phyloP scores from a whole-genome alignment of 495 filamentous ascomycete genomes.

The Penicillium coffeae region DNA sequence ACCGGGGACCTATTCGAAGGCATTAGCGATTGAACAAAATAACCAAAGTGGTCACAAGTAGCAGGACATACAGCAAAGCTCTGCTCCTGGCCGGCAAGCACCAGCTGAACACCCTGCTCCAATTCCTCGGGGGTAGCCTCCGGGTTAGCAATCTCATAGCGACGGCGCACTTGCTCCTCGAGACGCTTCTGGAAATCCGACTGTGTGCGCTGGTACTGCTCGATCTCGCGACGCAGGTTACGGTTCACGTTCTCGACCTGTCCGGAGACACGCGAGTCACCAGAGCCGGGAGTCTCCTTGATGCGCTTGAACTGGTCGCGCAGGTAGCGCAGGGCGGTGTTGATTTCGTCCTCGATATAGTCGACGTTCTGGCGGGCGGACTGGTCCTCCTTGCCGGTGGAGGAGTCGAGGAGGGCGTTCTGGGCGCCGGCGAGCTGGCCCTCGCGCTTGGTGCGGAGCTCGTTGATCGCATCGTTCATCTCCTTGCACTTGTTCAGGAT shows the following conservation, averaged over 20 bases:
- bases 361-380: constrained; percentile 47
- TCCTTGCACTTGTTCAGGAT: constrained; percentile 80
- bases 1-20: constrained; percentile 50
- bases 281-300: constrained; percentile 73
- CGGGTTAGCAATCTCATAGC: constrained; percentile 85
- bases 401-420: constrained; percentile 41
- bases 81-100: constrained; percentile 66
- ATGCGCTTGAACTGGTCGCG: constrained; percentile 69
- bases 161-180: constrained; percentile 77
- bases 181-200: constrained; percentile 69
- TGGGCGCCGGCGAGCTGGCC: constrained; percentile 36
- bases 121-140: constrained; percentile 80
- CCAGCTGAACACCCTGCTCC: constrained; percentile 67
- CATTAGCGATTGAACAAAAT: constrained; percentile 11
- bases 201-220: constrained; percentile 75
- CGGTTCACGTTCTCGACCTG: constrained; percentile 78
- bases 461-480: constrained; percentile 66
- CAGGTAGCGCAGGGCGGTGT: constrained; percentile 72
- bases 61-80: constrained; percentile 55
- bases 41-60: no score
- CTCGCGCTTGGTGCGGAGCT: constrained; percentile 37
- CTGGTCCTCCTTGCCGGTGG: constrained; percentile 44
- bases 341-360: constrained; percentile 72
- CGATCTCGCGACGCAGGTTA: constrained; percentile 72
- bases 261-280: constrained; percentile 62